Base-by-base conservation (phyloP, 441 rosid species). In the Breynia disticha region DNA sequence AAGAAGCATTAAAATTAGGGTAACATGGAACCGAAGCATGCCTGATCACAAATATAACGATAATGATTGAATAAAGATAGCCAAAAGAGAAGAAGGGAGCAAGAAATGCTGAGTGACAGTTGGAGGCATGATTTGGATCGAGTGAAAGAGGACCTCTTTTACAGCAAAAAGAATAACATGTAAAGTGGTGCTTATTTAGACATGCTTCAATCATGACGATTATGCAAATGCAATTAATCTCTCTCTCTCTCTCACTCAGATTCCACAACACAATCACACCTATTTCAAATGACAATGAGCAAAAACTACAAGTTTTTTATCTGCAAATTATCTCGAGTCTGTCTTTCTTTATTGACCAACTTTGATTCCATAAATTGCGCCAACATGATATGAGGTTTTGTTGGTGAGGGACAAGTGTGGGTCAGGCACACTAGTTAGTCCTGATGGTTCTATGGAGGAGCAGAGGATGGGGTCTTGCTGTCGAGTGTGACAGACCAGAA, bases 51-150 rank as follows among this genome's bases (percentile, higher is more conserved):
- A 19, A 20, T 18, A 1, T 13, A 16, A 0, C 49, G 3, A 39
- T 39, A 10, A 24, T 50, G 32, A 54, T 46, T 51, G 8, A 7
- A 14, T 24, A 45, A 24, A 38, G 66, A 28, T 28, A 50, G 45
- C 12, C 43, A 39, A 39, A 54, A 35, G 18, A 43, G 19, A 55
- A 16, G 13, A 63, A 55, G 8, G 52, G 7, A 38, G 37, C 45
- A 48, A 37, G 15, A 39, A 39, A 39, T 39, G 14, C 11, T 1
- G 12, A 9, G 43, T 46, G 60, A 57, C 56, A 66, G 71, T 57
- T 45, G 80, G 70, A 51, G 54, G 13, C 59, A 76, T 79, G 7
- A 79, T 76, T 65, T 60, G 59, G 14, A 63, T 20, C 70, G 39
- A 69, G 73, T 69, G 43, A 73, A 70, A 49, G 60, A 55, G 66